Base-by-base conservation (phyloP, 495 filamentous ascomycete genomes). In the Aspergillus carlsbadensis region DNA sequence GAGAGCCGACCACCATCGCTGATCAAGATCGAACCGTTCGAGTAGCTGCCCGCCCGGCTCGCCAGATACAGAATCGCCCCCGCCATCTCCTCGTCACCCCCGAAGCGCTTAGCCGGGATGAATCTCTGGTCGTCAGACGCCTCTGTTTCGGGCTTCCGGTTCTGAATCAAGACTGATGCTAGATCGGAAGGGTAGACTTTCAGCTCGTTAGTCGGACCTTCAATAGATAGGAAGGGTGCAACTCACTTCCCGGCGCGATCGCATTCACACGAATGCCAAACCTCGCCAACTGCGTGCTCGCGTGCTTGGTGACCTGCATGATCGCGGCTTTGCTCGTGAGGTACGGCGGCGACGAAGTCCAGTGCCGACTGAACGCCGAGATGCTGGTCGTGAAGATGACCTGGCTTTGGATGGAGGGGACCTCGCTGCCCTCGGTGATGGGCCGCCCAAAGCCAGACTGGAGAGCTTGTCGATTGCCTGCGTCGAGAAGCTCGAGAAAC, bases 381-480 rank as follows among this genome's bases (percentile, higher is more conserved):
- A 87, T 83, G 43, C 74, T 80, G 63, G 78, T 80, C 2, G 81
- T 80, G 8, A 81, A 79, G n/a, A 88, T 72, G n/a, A 88, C 74
- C 67, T 88, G 86, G 49, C 81, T 83, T 41, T 65, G 71, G 17
- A 41, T 41, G 6, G 37, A 41, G 37, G 37, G 37, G 6, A 41
- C 37, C 6, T 41, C 37, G n/a, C 37, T 18, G n/a, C 37, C 37
- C 7, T 41, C 14, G 1, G 2, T 18, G n/a, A 41, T 15, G n/a
- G 37, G 37, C n/a, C 17, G n/a, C 6, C 37, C 37, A 17, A 41
- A 41, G 14, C 56, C 40, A 22, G 49, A 48, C 13, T 44, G 10
- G 7, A 53, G 39, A 20, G 44, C 60, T 26, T 65, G 62, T 52
- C 61, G 59, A 46, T 71, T 79, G 3, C 75, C 76, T 13, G 62